Evolutionary conservation across 106 monocot species (phyloP).

Genomic region (Dendrobium catenatum): DNA sequence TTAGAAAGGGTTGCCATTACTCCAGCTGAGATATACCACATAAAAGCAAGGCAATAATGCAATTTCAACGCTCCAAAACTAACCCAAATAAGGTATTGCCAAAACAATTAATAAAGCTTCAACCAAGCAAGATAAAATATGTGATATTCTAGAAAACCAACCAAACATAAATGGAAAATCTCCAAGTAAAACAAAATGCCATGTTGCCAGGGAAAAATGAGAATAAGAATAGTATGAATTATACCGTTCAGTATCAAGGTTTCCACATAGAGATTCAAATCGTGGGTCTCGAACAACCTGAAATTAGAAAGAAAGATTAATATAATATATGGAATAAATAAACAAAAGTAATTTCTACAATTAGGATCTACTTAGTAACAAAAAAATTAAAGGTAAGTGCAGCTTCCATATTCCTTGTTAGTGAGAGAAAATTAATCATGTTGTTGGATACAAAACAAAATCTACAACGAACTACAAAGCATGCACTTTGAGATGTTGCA

Average conservation of each 20-base stretch:
- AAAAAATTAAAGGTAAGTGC: not conserved
- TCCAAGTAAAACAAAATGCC: not conserved
- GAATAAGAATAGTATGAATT: not conserved
- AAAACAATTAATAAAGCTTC: not conserved
- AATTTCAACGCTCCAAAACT: conserved; percentile 1
- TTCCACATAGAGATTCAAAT: conserved; percentile 66
- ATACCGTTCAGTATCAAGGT: conserved; percentile 54
- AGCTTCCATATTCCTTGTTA: not conserved
- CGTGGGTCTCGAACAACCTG: conserved; percentile 68
- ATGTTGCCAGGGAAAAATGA: not conserved
- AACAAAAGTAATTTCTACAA: not conserved
- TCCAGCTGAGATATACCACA: not conserved
- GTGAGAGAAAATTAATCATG: not conserved
- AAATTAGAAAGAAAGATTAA: conserved; percentile 5
- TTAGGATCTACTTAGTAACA: not conserved
- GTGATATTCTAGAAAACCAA: not conserved
- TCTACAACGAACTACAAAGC: too few relatives aligned
- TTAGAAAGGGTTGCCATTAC: not conserved
- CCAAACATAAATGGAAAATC: not conserved
- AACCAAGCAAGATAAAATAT: not conserved
- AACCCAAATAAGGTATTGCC: not conserved
- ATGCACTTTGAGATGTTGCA: too few relatives aligned
- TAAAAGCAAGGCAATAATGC: not conserved
- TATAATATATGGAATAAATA: not conserved
- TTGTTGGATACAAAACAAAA: too few relatives aligned